These are phyloP conservation scores for Aphanomyces cochlioides DNA, from an alignment of 352 stramenopile species.

Conservation along the genomic window DNA sequence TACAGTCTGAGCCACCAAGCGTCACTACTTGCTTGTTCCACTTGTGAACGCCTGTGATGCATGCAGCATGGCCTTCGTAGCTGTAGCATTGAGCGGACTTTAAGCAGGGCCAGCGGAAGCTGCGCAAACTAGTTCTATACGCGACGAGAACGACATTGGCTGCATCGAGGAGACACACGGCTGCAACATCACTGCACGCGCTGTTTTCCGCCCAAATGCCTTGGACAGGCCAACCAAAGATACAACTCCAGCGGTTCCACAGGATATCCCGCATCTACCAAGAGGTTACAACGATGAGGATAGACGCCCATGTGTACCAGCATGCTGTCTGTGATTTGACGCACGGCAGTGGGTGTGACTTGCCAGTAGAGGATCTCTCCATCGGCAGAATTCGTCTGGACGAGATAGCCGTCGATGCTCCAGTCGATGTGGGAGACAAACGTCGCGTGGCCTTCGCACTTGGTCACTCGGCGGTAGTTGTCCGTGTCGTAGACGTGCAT, in stretches of 20 bases:
- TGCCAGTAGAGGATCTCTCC: conserved; percentile 63
- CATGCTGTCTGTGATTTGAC: conserved; percentile 64
- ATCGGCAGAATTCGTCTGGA: conserved; percentile 77
- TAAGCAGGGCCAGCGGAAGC: conserved; percentile 51
- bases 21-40: conserved; percentile 55
- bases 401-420: conserved; percentile 64
- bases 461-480: conserved; percentile 54
- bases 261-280: conserved; percentile 41
- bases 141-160: conserved; percentile 15
- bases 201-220: conserved; percentile 61
- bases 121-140: conserved; percentile 43
- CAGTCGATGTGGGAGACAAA: conserved; percentile 84
- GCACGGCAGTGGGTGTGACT: conserved; percentile 38
- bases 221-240: conserved; percentile 61
- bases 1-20: conserved; percentile 51
- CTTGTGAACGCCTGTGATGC: conserved; percentile 52
- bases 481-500: conserved; percentile 56
- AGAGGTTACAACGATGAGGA: background rate
- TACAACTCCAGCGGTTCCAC: conserved; percentile 64
- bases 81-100: conserved; percentile 42
- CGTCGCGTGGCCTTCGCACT: conserved; percentile 78
- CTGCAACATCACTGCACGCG: conserved; percentile 50
- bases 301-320: conserved; percentile 30
- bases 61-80: conserved; percentile 46
- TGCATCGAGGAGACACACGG: conserved; percentile 32